Conservation (phyloP, 2,329 filamentous ascomycete species). For the Scedosporium aurantiacum region DNA sequence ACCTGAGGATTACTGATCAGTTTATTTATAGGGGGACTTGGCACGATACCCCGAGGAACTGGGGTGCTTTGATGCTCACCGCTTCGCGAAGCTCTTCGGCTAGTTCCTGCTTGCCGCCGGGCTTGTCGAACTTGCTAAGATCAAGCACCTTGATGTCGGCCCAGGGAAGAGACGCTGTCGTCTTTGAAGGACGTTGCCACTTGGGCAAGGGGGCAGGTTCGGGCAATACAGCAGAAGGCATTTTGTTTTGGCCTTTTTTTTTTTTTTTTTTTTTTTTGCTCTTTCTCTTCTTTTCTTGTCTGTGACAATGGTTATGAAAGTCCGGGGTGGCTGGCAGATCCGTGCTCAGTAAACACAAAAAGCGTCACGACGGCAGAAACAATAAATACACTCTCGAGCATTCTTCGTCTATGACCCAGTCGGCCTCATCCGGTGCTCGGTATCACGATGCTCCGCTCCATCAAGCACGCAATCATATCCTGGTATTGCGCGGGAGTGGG, state of each 20-base stretch:
- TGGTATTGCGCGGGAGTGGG: neutral
- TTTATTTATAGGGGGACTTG: too few species aligned
- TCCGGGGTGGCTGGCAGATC: too few species aligned
- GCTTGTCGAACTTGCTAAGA: constrained; percentile 33
- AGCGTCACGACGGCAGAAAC: neutral
- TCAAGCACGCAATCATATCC: neutral
- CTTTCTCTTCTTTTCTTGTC: neutral
- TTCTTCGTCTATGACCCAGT: neutral
- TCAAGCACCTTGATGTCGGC: constrained; percentile 44
- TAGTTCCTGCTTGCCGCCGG: constrained; percentile 37
- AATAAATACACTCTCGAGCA: neutral
- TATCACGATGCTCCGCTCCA: neutral
- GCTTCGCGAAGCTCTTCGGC: constrained; percentile 41
- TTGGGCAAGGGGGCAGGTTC: constrained; percentile 11
- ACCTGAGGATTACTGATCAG: constrained; percentile 11
- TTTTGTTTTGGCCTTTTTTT: neutral
- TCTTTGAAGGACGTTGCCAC: constrained; percentile 19
- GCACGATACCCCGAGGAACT: constrained; percentile 11
- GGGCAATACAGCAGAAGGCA: constrained; percentile 8
- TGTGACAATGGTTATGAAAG: neutral
- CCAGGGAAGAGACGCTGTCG: constrained; percentile 24
- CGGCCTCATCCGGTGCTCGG: neutral
- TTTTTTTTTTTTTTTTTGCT: neutral
- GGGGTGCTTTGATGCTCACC: constrained; percentile 15
- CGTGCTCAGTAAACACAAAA: too few species aligned